Base-by-base conservation (phyloP, 164 flowering plant species). In the Kingdonia uniflora region DNA sequence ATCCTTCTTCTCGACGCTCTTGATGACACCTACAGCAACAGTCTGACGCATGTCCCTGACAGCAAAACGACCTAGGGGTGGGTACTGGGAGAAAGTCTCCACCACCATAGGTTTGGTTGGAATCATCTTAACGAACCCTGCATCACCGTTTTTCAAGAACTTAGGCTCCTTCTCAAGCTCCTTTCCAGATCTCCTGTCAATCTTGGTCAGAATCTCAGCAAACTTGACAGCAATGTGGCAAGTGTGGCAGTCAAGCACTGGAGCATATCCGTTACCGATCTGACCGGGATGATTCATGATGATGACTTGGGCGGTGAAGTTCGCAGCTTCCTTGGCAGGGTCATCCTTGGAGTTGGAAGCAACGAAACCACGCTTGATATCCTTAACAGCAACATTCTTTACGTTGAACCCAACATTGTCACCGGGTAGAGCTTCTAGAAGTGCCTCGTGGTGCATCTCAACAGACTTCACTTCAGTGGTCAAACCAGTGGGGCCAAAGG, bases 401-500 rank as follows among this genome's bases (percentile, higher is more conserved):
- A 76, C 78, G 42, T 76, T 76, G 72, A 76, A 76, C 4, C 80
- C 80, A 12, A 77, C 81, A 60, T 77, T 77, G 63, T 77, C 81
- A 58, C 81, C 82, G 5, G 81, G 82, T 11, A 77, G 66, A 29
- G 82, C 82, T 67, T 77, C 82, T 20, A 49, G 77, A 29, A 78
- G 79, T 47, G 82, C 71, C 52, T 77, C 82, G 20, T 77, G 82
- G 66, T 77, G 82, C 82, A 77, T 74, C 70, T 77, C 81, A 21
- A 77, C 81, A 23, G 81, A 77, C 75, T 77, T 77, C 20, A 77
- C 81, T 58, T 77, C 81, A 66, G 81, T 77, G 46, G 79, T 77
- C 60, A 77, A 57, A 16, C 81, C 81, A 57, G 81, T 22, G 14
- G 81, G 81, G 16, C 69, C 81, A 51, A 77, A 77, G 14, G 81